Percentiles rank a stretch among this genome's conserved stretches.
phyloP scores from a whole-genome alignment of 2,329 filamentous ascomycete genomes.

The Ophiostoma piceae region DNA sequence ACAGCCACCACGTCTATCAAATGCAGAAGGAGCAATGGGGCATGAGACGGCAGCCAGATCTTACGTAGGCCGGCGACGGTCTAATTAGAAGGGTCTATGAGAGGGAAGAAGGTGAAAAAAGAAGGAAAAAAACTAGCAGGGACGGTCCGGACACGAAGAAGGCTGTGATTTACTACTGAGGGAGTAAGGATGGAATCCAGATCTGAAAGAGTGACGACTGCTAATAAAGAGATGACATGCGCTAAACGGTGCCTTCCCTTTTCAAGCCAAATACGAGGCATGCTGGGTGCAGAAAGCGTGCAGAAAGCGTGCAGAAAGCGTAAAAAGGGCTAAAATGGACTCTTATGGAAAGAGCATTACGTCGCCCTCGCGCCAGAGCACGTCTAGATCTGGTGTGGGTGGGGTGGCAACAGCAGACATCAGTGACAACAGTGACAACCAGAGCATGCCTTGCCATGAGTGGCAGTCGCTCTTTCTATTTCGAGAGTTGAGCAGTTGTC shows the following conservation, averaged over 20 bases:
- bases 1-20: conserved; percentile 9
- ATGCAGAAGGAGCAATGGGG: background rate
- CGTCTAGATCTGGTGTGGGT: conserved; percentile 6
- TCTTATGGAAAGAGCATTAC: conserved; percentile 4
- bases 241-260: conserved; percentile 15
- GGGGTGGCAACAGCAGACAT: background rate
- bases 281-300: background rate
- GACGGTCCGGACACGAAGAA: background rate
- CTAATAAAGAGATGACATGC: background rate
- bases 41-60: background rate
- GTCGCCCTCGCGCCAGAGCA: conserved; percentile 12
- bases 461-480: conserved; percentile 12
- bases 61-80: background rate
- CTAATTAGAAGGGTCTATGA: background rate
- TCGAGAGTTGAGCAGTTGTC: background rate
- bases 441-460: background rate
- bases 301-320: background rate
- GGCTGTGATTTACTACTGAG: background rate
- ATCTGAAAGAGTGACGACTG: background rate
- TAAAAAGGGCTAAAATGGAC: background rate
- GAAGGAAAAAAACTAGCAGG: background rate
- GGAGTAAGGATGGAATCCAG: background rate
- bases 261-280: conserved; percentile 4
- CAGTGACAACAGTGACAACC: background rate
- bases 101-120: background rate